Percentiles rank a stretch among this genome's conserved stretches.
Conservation (phyloP, 805 yeast genomes). For the Myxozyma neglecta region DNA sequence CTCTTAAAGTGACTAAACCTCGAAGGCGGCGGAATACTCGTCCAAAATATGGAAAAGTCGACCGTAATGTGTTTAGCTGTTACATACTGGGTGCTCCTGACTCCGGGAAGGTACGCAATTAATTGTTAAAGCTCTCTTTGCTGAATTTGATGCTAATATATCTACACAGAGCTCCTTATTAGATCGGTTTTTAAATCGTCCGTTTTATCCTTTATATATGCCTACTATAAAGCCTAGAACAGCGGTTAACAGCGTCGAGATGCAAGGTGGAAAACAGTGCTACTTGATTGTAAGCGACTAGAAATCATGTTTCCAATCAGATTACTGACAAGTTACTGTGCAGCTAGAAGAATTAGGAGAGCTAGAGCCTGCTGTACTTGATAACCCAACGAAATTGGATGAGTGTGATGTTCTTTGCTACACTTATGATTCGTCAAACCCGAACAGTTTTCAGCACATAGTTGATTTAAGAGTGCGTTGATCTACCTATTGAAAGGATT, state of each 20-base stretch:
- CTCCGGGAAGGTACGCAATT: conserved; percentile 63
- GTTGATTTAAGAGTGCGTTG: conserved; percentile 59
- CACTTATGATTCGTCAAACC: conserved; percentile 92
- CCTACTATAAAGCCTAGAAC: conserved; percentile 81
- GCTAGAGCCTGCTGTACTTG: conserved; percentile 76
- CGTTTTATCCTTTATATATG: conserved; percentile 66
- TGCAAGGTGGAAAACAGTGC: conserved; percentile 93
- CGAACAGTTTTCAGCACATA: conserved; percentile 85
- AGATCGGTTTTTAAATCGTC: conserved; percentile 76
- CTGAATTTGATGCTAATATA: neutral
- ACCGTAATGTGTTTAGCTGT: conserved; percentile 90
- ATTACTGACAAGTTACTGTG: neutral
- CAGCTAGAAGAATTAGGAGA: conserved; percentile 82
- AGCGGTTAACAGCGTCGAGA: conserved; percentile 89
- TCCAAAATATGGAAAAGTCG: conserved; percentile 63
- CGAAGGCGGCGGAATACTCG: conserved; percentile 62
- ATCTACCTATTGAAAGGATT: neutral
- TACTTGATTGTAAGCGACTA: conserved; percentile 56
- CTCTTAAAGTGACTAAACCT: conserved; percentile 79
- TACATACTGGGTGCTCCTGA: conserved; percentile 80
- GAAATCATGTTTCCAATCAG: neutral
- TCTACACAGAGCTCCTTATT: conserved; percentile 57
- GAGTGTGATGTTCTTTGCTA: conserved; percentile 90
- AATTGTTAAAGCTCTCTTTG: neutral
- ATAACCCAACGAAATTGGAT: conserved; percentile 64